These are phyloP conservation scores for Pichia sp. DNA, from an alignment of 1,139 yeast genomes.

Conservation along the genomic window DNA sequence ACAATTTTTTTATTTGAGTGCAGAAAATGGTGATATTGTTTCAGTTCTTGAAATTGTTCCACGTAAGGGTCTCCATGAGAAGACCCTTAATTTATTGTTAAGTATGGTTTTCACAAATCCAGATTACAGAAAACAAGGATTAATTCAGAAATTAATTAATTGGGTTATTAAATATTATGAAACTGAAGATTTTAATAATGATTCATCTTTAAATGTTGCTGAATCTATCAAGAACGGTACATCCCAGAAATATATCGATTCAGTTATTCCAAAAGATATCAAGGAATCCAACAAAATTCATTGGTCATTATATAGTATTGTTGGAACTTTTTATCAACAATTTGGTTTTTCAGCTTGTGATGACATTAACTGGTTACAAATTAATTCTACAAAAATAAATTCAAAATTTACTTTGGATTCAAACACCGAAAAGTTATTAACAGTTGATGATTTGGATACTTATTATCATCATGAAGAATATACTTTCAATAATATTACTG, in stretches of 20 bases:
- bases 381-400: not conserved
- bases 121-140: conserved; percentile 10
- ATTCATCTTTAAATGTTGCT: not conserved
- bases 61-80: conserved; percentile 5
- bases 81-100: conserved; percentile 6
- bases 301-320: conserved; percentile 30
- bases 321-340: conserved; percentile 30
- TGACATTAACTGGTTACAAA: conserved; percentile 5
- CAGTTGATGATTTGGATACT: conserved; percentile 1
- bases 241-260: not conserved
- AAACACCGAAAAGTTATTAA: conserved; percentile 1
- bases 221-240: not conserved
- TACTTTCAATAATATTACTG: not conserved
- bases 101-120: conserved; percentile 11
- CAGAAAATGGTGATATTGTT: conserved; percentile 5
- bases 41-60: conserved; percentile 6
- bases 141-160: conserved; percentile 6
- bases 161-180: conserved; percentile 11
- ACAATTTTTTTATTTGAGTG: conserved; percentile 6
- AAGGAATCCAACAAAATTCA: conserved; percentile 15
- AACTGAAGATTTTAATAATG: conserved; percentile 1
- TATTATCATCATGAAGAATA: conserved; percentile 3
- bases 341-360: conserved; percentile 13
- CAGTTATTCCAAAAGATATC: not conserved
- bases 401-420: not conserved